Evolutionary conservation across 805 yeast species (phyloP), one percentile per base, ranked within the genome.

Genomic region (Wickerhamomyces queroliae): DNA sequence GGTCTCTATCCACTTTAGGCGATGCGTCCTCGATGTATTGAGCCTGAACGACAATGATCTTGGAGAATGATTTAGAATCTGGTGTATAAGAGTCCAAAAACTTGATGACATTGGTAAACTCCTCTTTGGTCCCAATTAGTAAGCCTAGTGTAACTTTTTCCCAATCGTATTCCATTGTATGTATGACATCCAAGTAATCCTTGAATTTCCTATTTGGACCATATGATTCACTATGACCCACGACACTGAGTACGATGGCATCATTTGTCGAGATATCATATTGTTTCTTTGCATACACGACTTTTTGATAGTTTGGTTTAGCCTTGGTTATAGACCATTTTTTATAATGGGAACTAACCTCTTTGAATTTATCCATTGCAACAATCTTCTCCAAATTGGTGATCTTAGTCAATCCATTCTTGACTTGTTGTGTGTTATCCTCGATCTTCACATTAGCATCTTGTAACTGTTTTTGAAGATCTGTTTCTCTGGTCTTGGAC

Each of bases 131-230:
- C 22, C 49, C 51, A 27, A 50, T 35, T 3, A 56, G 33, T 7
- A 51, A 45, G 3, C 47, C 55, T 24, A 55, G 32, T 25, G 58
- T 54, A 22, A 46, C 36, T 43, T 36, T 54, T 35, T 52, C 21
- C 10, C 41, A 42, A 5, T 44, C 44, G 19, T 55, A 56, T 2
- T 60, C 56, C 17, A 69, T 47, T 2, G 55, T 24, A 7, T 40
- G 36, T 18, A 70, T 41, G 1, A 63, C 55, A 2, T 52, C 38
- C 35, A 69, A 49, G 33, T 66, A 63, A 39, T 66, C 66, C 1
- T 38, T 35, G 36, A 70, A 59, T 1, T 47, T 36, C 24, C 67
- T 55, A 4, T 45, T 58, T 4, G 42, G 43, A 1, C 76, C 76
- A 38, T 66, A 72, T 4, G 72, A 53, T 7, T 38, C 46, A 10